Evolutionary conservation across 2,329 filamentous ascomycete genomes (phyloP).

Genomic region (Botryotinia narcissicola): DNA sequence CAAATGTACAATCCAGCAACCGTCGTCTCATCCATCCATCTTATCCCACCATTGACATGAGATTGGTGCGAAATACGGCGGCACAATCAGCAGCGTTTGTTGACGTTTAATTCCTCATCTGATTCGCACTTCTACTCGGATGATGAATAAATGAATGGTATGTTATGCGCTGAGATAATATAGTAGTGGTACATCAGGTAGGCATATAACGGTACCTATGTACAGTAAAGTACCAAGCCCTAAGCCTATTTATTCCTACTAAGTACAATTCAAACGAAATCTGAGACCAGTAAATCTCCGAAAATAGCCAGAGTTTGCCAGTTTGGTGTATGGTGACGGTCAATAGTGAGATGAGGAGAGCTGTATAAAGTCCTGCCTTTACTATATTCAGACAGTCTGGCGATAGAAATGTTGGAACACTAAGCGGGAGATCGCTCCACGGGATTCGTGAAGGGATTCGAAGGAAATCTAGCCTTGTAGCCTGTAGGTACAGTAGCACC

Average conservation of each 20-base stretch:
- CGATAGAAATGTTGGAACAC: neutral
- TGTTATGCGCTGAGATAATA: neutral
- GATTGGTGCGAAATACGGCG: conserved; percentile 15
- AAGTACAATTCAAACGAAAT: neutral
- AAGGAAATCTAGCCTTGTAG: conserved; percentile 19
- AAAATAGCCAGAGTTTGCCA: conserved; percentile 2
- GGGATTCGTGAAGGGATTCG: conserved; percentile 4
- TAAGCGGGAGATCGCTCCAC: conserved; percentile 20
- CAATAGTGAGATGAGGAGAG: conserved; percentile 17
- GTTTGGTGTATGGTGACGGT: neutral
- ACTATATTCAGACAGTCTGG: conserved; percentile 14
- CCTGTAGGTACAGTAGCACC: conserved; percentile 1
- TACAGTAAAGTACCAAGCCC: neutral
- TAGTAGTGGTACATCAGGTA: neutral
- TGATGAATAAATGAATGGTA: neutral
- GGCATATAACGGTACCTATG: neutral
- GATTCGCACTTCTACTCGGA: neutral
- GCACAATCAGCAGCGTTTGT: conserved; percentile 17
- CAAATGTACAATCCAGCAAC: neutral
- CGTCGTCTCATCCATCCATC: neutral
- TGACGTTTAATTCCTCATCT: conserved; percentile 6
- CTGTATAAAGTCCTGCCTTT: conserved; percentile 18
- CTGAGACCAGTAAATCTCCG: neutral
- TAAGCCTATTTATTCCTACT: neutral
- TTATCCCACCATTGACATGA: conserved; percentile 2